Evolutionary conservation across 495 filamentous ascomycete genomes (phyloP), one percentile per base, ranked within the genome.

Genomic region (Annulohypoxylon nitens): DNA sequence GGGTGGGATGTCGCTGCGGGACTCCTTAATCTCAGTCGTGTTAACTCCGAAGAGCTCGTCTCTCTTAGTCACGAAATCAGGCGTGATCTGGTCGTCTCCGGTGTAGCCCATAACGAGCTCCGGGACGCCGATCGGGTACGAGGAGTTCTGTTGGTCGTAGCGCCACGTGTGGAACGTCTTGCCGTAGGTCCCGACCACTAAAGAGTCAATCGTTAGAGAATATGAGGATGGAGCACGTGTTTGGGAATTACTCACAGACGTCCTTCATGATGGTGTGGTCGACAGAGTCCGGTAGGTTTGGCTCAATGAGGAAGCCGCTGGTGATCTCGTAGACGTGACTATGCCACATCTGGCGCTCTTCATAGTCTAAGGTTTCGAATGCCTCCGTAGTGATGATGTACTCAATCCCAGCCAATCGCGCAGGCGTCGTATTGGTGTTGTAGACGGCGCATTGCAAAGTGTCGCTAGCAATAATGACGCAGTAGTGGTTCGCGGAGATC

Each of bases 51-150:
- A 83, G 71, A 86, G 69, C 39, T 82, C 54, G 72, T 89, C 87
- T 73, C 88, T 87, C 76, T 86, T 85, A 14, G 67, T 74, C 61
- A 84, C 82, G 64, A 88, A 89, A 60, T 85, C 83, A 18, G 86
- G 86, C 69, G 87, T 83, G 45, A 89, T 76, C 61, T 83, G 79
- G 39, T 74, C 77, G 61, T 76, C 70, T 41, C 69, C 68, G 7
- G 81, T 83, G 60, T 78, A 81, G 34, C 81, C 79, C 71, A 78
- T 79, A 45, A 82, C 80, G 16, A 82, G 75, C 71, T 83, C 79
- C 6, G 81, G 81, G 64, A 78, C 79, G n/a, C 80, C 79, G 34
- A 81, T 53, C 0, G 79, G 80, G 8, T 79, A 70, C 14, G 26
- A 26, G 33, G 58, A 67, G 53, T 81, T 71, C 33, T 73, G 73